Conservation (phyloP, 345 rosid genomes). For the Boechera stricta region DNA sequence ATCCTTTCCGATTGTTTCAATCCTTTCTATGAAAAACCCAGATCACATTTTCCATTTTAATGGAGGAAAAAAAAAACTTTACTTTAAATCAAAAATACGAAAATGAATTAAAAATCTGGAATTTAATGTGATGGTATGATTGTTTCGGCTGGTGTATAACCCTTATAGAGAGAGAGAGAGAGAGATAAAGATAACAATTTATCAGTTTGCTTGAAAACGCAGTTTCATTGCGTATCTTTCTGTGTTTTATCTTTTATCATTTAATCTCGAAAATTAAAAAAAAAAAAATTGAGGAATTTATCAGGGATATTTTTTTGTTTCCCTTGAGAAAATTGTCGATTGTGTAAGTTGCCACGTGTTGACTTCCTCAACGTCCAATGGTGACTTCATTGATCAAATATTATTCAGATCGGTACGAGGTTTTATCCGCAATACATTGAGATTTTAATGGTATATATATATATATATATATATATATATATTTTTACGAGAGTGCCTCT, state of each 20-base stretch:
- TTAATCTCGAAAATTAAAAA: slow-evolving; percentile 15
- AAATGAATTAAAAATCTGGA: not conserved
- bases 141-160: slow-evolving; percentile 30
- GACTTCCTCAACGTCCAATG: not conserved
- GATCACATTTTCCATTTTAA: slow-evolving; percentile 39
- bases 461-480: not conserved
- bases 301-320: slow-evolving; percentile 25
- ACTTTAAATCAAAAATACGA: slow-evolving; percentile 15
- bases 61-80: slow-evolving; percentile 5
- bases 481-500: not conserved
- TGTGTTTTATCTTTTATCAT: not conserved
- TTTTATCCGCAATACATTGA: not conserved
- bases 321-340: slow-evolving; percentile 24
- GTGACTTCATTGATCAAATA: not conserved
- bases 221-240: slow-evolving; percentile 45
- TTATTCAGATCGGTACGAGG: slow-evolving; percentile 32
- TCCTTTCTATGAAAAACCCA: slow-evolving; percentile 29
- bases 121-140: slow-evolving; percentile 28
- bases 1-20: slow-evolving; percentile 29
- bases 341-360: slow-evolving; percentile 29
- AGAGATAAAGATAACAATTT: not conserved
- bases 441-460: not conserved
- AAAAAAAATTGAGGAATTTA: not conserved
- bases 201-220: slow-evolving; percentile 44
- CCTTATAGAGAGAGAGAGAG: slow-evolving; percentile 34